These are phyloP conservation scores for Tilletia horrida DNA, from an alignment of 1,284 basidiomycete genomes.

Conservation along the genomic window DNA sequence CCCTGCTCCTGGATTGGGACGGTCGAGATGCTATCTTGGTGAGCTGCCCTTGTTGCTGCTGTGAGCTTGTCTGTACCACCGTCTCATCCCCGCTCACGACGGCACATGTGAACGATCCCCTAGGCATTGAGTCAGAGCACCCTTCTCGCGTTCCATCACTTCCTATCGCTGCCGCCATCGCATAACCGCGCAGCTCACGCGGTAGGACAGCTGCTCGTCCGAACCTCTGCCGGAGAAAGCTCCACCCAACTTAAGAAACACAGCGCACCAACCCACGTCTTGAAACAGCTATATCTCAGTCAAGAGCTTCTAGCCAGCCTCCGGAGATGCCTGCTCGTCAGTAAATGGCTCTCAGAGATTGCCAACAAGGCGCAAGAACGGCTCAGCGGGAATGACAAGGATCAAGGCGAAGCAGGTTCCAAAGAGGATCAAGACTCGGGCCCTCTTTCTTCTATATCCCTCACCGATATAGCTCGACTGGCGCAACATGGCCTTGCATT, in stretches of 20 bases:
- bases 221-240: neutral
- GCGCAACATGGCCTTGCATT: slow-evolving; percentile 9
- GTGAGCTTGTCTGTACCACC: too few species aligned
- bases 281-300: slow-evolving; percentile 11
- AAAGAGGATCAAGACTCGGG: neutral
- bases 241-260: neutral
- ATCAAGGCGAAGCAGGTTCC: neutral
- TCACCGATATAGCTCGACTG: slow-evolving; percentile 2
- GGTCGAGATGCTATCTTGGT: slow-evolving; percentile 10
- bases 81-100: neutral
- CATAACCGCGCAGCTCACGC: neutral
- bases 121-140: neutral
- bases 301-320: slow-evolving; percentile 8
- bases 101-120: neutral
- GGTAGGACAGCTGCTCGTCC: neutral
- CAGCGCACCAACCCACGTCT: neutral
- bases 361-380: neutral
- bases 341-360: neutral
- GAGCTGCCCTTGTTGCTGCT: neutral
- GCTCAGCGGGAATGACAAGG: neutral
- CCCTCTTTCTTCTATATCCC: neutral
- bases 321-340: neutral
- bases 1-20: neutral
- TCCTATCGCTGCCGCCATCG: slow-evolving; percentile 1
- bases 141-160: neutral